Evolutionary conservation across 179 eudicot genomes (phyloP).

Genomic region (Amaranthus tricolor): DNA sequence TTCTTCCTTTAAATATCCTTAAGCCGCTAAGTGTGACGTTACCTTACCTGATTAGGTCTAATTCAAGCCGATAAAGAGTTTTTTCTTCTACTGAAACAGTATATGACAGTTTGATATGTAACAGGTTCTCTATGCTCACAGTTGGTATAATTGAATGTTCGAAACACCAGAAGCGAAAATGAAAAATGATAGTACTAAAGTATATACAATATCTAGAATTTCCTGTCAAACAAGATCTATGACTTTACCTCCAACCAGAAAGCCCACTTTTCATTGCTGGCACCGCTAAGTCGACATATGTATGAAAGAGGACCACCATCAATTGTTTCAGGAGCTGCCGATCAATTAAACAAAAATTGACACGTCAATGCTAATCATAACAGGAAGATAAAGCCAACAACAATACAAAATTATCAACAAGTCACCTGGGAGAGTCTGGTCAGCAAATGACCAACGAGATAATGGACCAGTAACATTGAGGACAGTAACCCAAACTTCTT

Average conservation of each 20-base stretch:
- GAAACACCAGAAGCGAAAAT: background rate
- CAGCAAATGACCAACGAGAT: constrained; percentile 87
- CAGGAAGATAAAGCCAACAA: background rate
- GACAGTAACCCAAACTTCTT: constrained; percentile 91
- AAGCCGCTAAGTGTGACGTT: too few species aligned
- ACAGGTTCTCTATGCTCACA: background rate
- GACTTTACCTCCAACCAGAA: constrained; percentile 94
- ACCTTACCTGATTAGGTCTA: background rate
- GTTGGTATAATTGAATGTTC: background rate
- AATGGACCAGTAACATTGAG: constrained; percentile 94
- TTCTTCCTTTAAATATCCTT: too few species aligned
- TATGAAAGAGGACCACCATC: constrained; percentile 83
- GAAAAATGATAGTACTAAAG: constrained; percentile 1
- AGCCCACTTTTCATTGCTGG: constrained; percentile 75
- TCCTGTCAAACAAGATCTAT: background rate
- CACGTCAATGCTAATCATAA: background rate
- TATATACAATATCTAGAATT: background rate
- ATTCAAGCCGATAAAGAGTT: background rate
- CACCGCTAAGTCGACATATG: constrained; percentile 85
- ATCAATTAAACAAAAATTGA: constrained; percentile 17
- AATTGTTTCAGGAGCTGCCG: constrained; percentile 63
- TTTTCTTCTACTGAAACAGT: background rate
- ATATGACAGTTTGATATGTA: background rate
- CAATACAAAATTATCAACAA: background rate
- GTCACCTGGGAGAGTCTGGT: constrained; percentile 67